phyloP scores from a whole-genome alignment of 441 rosid genomes.

The Cnidoscolus chayamansa region DNA sequence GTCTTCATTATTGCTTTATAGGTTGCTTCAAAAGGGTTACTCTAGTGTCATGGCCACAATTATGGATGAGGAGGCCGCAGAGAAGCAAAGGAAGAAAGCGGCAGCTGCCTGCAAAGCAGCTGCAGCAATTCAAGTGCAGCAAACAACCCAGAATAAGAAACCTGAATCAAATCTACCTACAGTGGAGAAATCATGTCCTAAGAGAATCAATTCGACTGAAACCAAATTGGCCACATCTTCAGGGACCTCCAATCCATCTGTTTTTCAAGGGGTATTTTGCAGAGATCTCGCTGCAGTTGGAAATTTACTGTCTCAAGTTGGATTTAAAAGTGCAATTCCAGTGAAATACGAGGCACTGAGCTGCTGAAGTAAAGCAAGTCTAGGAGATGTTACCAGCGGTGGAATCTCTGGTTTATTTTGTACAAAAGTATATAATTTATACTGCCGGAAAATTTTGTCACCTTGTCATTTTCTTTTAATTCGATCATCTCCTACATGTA shows the following conservation, averaged over 20 bases:
- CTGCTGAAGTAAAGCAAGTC: conserved; percentile 41
- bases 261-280: conserved; percentile 83
- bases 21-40: conserved; percentile 77
- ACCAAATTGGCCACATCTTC: conserved; percentile 28
- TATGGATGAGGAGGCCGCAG: conserved; percentile 60
- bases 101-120: conserved; percentile 44
- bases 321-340: conserved; percentile 73
- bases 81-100: conserved; percentile 53
- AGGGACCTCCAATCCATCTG: conserved; percentile 33
- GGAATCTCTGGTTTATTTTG: conserved; percentile 43
- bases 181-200: conserved; percentile 26
- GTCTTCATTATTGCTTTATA: conserved; percentile 71
- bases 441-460: conserved; percentile 65
- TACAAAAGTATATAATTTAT: conserved; percentile 31
- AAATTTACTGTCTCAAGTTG: conserved; percentile 66
- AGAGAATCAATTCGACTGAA: conserved; percentile 24
- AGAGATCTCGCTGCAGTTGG: conserved; percentile 74
- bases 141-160: conserved; percentile 29
- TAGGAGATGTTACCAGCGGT: conserved; percentile 35
- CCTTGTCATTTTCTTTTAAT: conserved; percentile 9
- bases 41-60: conserved; percentile 54
- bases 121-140: conserved; percentile 45
- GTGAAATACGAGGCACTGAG: conserved; percentile 81
- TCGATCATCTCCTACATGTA: conserved; percentile 34
- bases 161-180: conserved; percentile 20